Conservation (phyloP, 1,284 basidiomycete genomes). For the Tremellales sp. region DNA sequence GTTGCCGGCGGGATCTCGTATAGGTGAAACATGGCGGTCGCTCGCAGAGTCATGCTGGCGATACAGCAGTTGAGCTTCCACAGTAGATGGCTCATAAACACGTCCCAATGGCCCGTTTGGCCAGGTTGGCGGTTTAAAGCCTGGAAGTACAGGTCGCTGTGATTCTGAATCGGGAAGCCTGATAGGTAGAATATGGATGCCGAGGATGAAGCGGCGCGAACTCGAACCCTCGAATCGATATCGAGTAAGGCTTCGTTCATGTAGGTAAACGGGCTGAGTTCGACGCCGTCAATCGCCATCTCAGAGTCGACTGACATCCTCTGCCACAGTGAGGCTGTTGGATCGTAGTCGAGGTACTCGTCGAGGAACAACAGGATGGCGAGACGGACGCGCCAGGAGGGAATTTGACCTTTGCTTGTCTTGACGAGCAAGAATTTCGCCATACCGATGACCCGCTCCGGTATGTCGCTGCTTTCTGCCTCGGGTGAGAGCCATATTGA, state of each 20-base stretch:
- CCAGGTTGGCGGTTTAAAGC: constrained; percentile 15
- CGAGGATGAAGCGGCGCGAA: constrained; percentile 64
- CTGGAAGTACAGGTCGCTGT: constrained; percentile 24
- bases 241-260: constrained; percentile 63
- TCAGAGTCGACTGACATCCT: constrained; percentile 19
- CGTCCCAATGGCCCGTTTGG: constrained; percentile 51
- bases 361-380: constrained; percentile 63
- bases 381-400: constrained; percentile 68
- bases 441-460: constrained; percentile 53
- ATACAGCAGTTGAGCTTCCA: constrained; percentile 80
- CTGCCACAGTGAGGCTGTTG: constrained; percentile 37
- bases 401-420: constrained; percentile 52
- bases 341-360: constrained; percentile 61
- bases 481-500: constrained; percentile 59
- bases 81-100: constrained; percentile 72
- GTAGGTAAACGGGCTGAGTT: constrained; percentile 26
- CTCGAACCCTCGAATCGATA: constrained; percentile 78
- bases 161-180: constrained; percentile 15
- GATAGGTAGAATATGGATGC: constrained; percentile 48
- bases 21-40: constrained; percentile 82
- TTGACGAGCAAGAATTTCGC: constrained; percentile 56
- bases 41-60: constrained; percentile 70
- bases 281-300: constrained; percentile 17
- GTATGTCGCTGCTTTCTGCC: constrained; percentile 48
- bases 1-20: constrained; percentile 62